These are phyloP conservation scores for Ogataea degrootiae DNA, from an alignment of 805 yeast species.

Conservation along the genomic window DNA sequence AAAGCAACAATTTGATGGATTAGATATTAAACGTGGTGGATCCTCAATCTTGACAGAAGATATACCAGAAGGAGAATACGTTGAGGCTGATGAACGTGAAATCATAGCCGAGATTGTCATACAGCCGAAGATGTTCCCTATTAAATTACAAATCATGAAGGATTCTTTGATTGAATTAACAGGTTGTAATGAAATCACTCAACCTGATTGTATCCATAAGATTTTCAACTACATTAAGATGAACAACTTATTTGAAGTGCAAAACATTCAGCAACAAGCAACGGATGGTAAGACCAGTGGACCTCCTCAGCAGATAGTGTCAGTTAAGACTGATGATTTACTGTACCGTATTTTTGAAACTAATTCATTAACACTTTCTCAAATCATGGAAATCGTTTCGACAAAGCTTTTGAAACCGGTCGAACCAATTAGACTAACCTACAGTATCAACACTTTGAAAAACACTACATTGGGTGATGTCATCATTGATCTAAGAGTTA, in stretches of 20 bases:
- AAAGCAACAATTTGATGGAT: conserved; percentile 68
- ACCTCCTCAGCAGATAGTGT: conserved; percentile 23
- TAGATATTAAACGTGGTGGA: conserved; percentile 83
- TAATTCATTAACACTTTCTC: conserved; percentile 60
- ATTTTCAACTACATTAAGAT: conserved; percentile 33
- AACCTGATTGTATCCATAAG: conserved; percentile 65
- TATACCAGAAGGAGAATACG: conserved; percentile 20
- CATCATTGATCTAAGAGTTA: conserved; percentile 69
- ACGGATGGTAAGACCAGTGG: conserved; percentile 4
- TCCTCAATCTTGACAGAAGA: conserved; percentile 25
- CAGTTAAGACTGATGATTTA: conserved; percentile 39
- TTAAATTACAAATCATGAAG: conserved; percentile 58
- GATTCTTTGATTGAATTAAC: conserved; percentile 59
- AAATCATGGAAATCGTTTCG: conserved; percentile 62
- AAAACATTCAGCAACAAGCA: conserved; percentile 15
- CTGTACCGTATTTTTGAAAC: conserved; percentile 42
- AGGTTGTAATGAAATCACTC: conserved; percentile 75
- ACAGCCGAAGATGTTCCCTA: conserved; percentile 74
- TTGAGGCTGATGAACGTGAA: conserved; percentile 35
- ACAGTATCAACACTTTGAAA: conserved; percentile 69
- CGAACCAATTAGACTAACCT: conserved; percentile 74
- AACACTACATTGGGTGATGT: conserved; percentile 78
- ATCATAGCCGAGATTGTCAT: conserved; percentile 69
- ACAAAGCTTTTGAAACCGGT: conserved; percentile 69
- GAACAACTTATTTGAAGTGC: conserved; percentile 33